A percentile compares a stretch with the other conserved stretches of the same genome.
Conservation (phyloP, 2,329 filamentous ascomycete genomes). For the Colletotrichum neosansevieriae region DNA sequence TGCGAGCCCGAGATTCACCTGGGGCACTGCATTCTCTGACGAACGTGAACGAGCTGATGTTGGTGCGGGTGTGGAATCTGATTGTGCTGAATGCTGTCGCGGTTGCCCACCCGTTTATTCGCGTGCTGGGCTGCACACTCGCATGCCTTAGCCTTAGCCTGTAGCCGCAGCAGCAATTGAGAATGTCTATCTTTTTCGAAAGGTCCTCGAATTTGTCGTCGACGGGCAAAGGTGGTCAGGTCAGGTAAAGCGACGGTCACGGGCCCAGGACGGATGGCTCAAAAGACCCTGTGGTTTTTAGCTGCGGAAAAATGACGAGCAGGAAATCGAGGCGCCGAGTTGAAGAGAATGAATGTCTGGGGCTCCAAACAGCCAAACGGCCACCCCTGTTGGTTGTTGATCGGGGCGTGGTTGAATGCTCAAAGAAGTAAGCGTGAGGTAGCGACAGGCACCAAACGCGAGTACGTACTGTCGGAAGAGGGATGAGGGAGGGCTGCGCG, state of each 20-base stretch:
- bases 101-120: not conserved
- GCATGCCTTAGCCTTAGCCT: constrained; percentile 4
- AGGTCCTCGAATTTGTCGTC: not conserved
- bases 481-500: constrained; percentile 3
- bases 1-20: constrained; percentile 31
- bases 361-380: constrained; percentile 32
- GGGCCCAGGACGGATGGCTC: constrained; percentile 16
- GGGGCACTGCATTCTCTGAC: constrained; percentile 35
- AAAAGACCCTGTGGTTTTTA: constrained; percentile 30
- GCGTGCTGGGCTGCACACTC: not conserved
- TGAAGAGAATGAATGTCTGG: constrained; percentile 32
- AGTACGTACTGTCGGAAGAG: not conserved
- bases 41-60: constrained; percentile 29
- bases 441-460: constrained; percentile 1
- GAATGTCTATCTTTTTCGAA: not conserved
- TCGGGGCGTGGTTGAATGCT: constrained; percentile 34
- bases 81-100: constrained; percentile 6
- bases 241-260: constrained; percentile 12
- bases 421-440: not conserved
- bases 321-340: constrained; percentile 26
- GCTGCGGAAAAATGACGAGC: constrained; percentile 32
- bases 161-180: constrained; percentile 18
- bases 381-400: constrained; percentile 29
- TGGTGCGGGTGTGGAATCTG: constrained; percentile 25
- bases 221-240: constrained; percentile 2